Evolutionary conservation across 2,329 filamentous ascomycete genomes (phyloP).

Genomic region (Xylaria polymorpha): DNA sequence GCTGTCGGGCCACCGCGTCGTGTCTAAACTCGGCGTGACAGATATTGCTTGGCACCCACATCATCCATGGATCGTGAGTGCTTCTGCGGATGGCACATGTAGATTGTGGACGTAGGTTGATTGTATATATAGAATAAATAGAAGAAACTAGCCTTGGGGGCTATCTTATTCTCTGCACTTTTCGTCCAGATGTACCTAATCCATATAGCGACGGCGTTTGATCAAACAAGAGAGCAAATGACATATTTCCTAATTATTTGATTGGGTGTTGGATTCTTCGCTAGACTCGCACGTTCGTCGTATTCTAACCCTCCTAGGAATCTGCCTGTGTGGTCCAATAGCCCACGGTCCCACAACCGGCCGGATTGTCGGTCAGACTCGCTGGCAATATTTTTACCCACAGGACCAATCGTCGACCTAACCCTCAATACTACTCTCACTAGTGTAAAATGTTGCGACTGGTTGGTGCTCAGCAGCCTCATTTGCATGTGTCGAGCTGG

Average conservation of each 20-base stretch:
- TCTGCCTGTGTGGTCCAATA: background rate
- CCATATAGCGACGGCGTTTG: conserved; percentile 41
- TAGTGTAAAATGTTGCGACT: background rate
- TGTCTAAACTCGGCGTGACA: conserved; percentile 87
- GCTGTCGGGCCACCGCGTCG: conserved; percentile 87
- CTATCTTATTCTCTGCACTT: conserved; percentile 23
- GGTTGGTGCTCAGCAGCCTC: conserved; percentile 3
- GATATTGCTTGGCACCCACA: conserved; percentile 96
- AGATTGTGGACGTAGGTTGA: conserved; percentile 79
- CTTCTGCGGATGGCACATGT: conserved; percentile 92
- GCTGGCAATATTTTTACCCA: background rate
- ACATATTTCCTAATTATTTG: background rate
- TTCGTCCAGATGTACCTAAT: conserved; percentile 9
- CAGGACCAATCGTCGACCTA: background rate
- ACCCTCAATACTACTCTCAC: background rate
- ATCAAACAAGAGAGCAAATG: conserved; percentile 25
- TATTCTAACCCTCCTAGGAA: conserved; percentile 7
- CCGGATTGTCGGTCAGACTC: background rate
- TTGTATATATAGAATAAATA: conserved; percentile 30
- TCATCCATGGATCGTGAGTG: conserved; percentile 94
- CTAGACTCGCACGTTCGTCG: background rate
- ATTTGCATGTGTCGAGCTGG: background rate
- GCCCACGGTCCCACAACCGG: conserved; percentile 4
- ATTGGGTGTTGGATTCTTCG: conserved; percentile 1
- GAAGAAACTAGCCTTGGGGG: conserved; percentile 5